Percentiles rank a stretch among this genome's conserved stretches.
Conservation (phyloP, 495 filamentous ascomycete species). For the Aspergillus ellipticus region DNA sequence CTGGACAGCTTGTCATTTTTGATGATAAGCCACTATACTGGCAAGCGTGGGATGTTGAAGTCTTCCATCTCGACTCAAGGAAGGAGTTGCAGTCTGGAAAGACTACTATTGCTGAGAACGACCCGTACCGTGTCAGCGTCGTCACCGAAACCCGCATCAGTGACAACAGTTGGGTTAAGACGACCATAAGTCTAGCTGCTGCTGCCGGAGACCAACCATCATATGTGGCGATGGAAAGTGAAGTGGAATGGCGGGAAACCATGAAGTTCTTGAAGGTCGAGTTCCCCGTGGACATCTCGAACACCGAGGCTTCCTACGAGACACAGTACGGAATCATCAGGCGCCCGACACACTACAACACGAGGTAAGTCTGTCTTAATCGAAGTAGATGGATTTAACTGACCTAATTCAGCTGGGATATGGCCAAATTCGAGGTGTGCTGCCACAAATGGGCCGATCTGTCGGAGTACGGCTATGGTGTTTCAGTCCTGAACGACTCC, state of each 20-base stretch:
- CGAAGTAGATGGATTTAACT: background rate
- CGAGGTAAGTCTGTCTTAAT: conserved; percentile 44
- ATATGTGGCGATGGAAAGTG: conserved; percentile 72
- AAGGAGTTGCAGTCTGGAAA: conserved; percentile 63
- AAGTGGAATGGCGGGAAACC: conserved; percentile 88
- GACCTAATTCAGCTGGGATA: conserved; percentile 69
- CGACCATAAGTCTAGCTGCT: conserved; percentile 74
- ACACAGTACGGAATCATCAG: conserved; percentile 87
- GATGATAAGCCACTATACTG: conserved; percentile 98
- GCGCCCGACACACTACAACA: conserved; percentile 94
- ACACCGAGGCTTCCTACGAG: conserved; percentile 93
- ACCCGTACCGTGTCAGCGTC: conserved; percentile 72
- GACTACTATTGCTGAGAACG: conserved; percentile 68
- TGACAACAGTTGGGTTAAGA: conserved; percentile 81
- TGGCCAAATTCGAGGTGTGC: conserved; percentile 99
- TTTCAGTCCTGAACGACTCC: conserved; percentile 90
- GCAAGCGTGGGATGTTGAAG: conserved; percentile 99
- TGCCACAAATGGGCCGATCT: conserved; percentile 97
- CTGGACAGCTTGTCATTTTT: conserved; percentile 90
- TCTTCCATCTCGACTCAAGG: conserved; percentile 87
- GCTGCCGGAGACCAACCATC: conserved; percentile 59
- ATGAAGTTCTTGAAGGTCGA: conserved; percentile 99
- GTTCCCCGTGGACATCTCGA: conserved; percentile 89
- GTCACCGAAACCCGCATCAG: conserved; percentile 81
- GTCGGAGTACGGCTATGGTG: conserved; percentile 86